Evolutionary conservation across 2,329 filamentous ascomycete species (phyloP), one percentile per base, ranked within the genome.

Genomic region (Venturia aucupariae): DNA sequence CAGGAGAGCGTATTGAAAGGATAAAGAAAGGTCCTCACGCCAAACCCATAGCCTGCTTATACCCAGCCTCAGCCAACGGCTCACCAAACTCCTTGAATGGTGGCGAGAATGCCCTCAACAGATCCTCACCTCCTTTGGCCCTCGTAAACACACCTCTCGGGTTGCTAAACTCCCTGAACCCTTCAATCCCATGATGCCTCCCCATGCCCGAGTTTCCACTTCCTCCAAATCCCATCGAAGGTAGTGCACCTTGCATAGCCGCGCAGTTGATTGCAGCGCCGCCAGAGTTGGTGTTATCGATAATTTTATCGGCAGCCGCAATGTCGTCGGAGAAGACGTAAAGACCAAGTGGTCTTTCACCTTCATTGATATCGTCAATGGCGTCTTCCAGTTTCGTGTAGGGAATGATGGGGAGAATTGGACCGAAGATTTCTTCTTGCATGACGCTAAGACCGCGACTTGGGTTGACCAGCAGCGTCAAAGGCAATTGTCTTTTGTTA

Each of bases 341-440:
- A 13, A 64, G 62, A 22, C 62, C 62, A n/a, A 64, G 62, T 35
- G 62, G 62, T 30, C 62, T n/a, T 60, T 64, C 62, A 30, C 62
- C 62, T 8, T 57, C 62, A 19, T 64, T 64, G 5, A 64, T 60
- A 10, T 64, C 62, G 38, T 64, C 62, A 30, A 64, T 64, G 10
- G 62, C 62, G 41, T 57, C 46, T n/a, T 57, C 51, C n/a, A 64
- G 48, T 19, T 59, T 44, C 5, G n/a, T 44, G 24, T 64, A 64
- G 15, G 62, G 62, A 32, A 64, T 42, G 2, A 64, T 42, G 11
- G 62, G 62, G 11, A 64, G 51, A n/a, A 64, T 60, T 19, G 62
- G 62, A 5, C 62, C 62, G n/a, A 64, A 64, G 30, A 64, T 64
- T 44, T 64, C 62, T 64, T 64, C 62, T 44, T 57, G 32, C 54